Conservation (phyloP, 495 filamentous ascomycete genomes). For the Monascus purpureus region DNA sequence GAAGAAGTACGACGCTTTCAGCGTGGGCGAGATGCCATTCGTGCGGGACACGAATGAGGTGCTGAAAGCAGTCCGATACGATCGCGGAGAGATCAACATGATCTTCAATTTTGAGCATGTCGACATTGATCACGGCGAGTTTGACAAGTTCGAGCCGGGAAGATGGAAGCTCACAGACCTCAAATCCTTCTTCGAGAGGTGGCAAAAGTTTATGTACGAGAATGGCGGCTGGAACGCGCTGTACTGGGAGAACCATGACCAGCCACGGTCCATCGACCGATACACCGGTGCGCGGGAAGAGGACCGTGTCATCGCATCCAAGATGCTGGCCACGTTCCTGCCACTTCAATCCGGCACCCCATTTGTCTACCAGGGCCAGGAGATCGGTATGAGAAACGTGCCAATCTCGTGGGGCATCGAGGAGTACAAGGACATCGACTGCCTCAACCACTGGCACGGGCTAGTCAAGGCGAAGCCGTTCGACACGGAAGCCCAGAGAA, state of each 20-base stretch:
- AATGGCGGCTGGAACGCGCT: constrained; percentile 39
- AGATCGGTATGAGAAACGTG: constrained; percentile 53
- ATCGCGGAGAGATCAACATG: constrained; percentile 45
- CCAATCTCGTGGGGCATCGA: constrained; percentile 35
- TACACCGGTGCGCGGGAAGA: constrained; percentile 28
- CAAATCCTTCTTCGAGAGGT: constrained; percentile 33
- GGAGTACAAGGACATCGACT: constrained; percentile 50
- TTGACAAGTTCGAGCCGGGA: constrained; percentile 8
- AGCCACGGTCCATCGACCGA: constrained; percentile 40
- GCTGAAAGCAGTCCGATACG: constrained; percentile 31
- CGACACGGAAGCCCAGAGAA: constrained; percentile 13
- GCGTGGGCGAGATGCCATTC: constrained; percentile 53
- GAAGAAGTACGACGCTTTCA: constrained; percentile 41
- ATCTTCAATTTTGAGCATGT: constrained; percentile 46
- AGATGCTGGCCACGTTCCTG: constrained; percentile 45
- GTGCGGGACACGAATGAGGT: constrained; percentile 33
- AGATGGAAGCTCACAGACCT: constrained; percentile 31
- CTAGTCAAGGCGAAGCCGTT: constrained; percentile 6
- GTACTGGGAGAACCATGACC: constrained; percentile 54
- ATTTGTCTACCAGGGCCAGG: constrained; percentile 57
- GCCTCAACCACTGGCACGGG: constrained; percentile 37
- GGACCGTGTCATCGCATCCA: constrained; percentile 27
- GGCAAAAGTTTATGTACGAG: constrained; percentile 39
- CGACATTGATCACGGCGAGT: constrained; percentile 5
- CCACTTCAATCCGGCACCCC: constrained; percentile 43